A percentile compares a stretch with the other conserved stretches of the same genome.
Conservation (phyloP, 257 asterid genomes). For the Fraxinus pennsylvanica region DNA sequence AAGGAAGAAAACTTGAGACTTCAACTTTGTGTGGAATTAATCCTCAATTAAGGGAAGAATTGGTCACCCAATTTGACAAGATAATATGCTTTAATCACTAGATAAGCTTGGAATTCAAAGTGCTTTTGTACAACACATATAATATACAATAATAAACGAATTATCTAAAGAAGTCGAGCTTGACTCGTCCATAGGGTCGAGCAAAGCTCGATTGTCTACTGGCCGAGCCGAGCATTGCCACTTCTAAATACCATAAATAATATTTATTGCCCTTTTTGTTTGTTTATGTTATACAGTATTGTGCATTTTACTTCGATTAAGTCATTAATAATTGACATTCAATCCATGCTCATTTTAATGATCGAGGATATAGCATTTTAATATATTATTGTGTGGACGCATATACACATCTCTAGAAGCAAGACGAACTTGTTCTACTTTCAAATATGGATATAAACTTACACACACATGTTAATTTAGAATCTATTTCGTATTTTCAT, state of each 20-base stretch:
- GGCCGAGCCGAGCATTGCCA: too few relatives aligned
- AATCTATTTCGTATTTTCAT: neutral
- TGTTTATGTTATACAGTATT: too few relatives aligned
- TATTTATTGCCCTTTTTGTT: too few relatives aligned
- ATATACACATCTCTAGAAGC: too few relatives aligned
- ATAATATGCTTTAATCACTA: neutral
- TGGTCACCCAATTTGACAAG: neutral
- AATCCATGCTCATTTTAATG: neutral
- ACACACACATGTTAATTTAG: neutral
- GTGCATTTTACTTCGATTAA: too few relatives aligned
- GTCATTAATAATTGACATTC: neutral
- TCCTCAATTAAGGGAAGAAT: constrained; percentile 1
- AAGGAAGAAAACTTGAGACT: neutral
- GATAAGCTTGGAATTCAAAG: neutral
- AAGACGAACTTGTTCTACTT: neutral
- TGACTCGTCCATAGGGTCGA: too few relatives aligned
- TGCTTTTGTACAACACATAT: neutral
- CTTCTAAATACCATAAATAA: too few relatives aligned
- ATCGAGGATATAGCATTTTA: neutral
- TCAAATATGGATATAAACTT: neutral
- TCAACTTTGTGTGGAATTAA: neutral
- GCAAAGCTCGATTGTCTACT: too few relatives aligned
- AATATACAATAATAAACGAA: neutral
- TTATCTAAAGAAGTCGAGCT: too few relatives aligned
- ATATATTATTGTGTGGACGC: neutral